Base-by-base conservation (phyloP, 148 eudicot species). In the Rhododendron vialii region DNA sequence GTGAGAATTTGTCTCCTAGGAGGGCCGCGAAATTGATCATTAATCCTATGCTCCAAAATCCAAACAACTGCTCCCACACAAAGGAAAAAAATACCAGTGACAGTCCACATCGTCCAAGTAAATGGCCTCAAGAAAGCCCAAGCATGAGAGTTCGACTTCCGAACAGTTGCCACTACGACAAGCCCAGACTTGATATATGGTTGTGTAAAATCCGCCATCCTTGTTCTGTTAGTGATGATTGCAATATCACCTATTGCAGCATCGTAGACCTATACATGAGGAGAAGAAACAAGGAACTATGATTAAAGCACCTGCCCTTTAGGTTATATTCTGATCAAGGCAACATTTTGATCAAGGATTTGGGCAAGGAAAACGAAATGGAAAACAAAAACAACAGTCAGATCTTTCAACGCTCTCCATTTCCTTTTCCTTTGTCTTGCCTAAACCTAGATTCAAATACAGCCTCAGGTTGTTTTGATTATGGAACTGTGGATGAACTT, bases 11-110 rank as follows among this genome's bases (percentile, higher is more conserved):
- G 92, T 61, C 73, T 88, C 43, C 84, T 92, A 7, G 94, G 98
- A n/a, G 94, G 87, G n/a, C 98, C 98, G 1, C 95, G 98, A 69
- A 94, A 94, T 24, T 93, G 94, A 50, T 93, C 94, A 81, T 93
- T 94, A 10, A 89, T 36, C 63, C 94, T 89, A 78, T 94, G 98
- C 80, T 94, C 98, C 85, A 93, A 83, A 84, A 91, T 88, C 95
- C 95, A 93, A 20, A 94, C 82, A 59, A 93, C 92, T 4, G 83
- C 88, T 81, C 94, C 95, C 69, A 89, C 90, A 41, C 89, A 10
- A 22, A 94, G 82, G 83, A 93, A 91, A 81, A 89, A 92, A 13
- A 84, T 26, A 20, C 71, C 92, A 0, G 93, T 90, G 41, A 90
- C 89, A 33, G 84, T 84, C 98, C 98, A 94, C 94, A 93, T 91